Percentiles rank a stretch among this genome's conserved stretches.
Evolutionary conservation across 1,139 yeast species (phyloP).

Genomic region (Pichia sp.): DNA sequence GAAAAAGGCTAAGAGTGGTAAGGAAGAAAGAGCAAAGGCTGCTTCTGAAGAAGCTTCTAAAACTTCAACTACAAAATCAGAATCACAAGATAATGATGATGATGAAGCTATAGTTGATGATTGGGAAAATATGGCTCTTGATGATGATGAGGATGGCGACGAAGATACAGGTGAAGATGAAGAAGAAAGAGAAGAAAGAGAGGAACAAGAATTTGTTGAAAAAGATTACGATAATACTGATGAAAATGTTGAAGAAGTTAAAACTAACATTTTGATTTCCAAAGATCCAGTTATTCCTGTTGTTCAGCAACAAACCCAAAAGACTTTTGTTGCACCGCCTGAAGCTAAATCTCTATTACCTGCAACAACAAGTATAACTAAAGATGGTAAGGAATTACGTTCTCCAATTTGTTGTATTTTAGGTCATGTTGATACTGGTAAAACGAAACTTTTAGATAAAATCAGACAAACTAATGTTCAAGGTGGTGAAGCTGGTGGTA

Average conservation of each 20-base stretch:
- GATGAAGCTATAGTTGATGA: conserved; percentile 56
- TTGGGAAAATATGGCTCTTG: conserved; percentile 59
- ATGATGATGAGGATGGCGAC: conserved; percentile 42
- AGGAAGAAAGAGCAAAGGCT: not conserved
- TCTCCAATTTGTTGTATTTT: conserved; percentile 98
- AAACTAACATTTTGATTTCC: not conserved
- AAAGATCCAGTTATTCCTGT: not conserved
- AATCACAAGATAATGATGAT: conserved; percentile 30
- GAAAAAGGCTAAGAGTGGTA: conserved; percentile 31
- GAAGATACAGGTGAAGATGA: conserved; percentile 24
- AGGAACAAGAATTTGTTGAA: conserved; percentile 25
- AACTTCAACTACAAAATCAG: not conserved
- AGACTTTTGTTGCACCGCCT: conserved; percentile 17
- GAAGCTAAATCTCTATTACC: conserved; percentile 17
- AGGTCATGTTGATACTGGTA: conserved; percentile 99
- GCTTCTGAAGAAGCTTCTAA: conserved; percentile 6
- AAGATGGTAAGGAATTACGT: conserved; percentile 51
- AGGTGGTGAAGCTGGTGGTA: conserved; percentile 99
- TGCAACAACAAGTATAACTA: conserved; percentile 16
- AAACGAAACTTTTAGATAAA: conserved; percentile 91
- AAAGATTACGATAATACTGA: conserved; percentile 19
- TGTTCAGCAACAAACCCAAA: conserved; percentile 6
- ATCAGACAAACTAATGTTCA: conserved; percentile 98
- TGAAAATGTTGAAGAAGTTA: conserved; percentile 15
- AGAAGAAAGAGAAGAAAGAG: conserved; percentile 23